phyloP scores from a whole-genome alignment of 1,284 basidiomycete genomes.

The Sanghuangporus baumii region DNA sequence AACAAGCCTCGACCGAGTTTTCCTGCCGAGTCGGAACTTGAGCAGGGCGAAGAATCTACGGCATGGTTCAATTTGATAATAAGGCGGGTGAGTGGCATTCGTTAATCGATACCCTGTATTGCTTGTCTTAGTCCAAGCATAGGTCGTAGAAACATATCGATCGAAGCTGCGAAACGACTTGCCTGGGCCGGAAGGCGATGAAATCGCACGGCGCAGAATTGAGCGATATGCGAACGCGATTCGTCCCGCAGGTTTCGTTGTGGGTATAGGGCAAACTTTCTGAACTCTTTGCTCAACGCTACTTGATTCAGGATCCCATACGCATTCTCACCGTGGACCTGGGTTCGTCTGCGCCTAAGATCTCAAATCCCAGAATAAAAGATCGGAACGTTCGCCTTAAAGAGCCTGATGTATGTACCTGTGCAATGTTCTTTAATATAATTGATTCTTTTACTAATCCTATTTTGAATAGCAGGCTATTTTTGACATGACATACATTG shows the following conservation, averaged over 20 bases:
- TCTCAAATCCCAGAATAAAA: constrained; percentile 52
- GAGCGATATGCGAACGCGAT: constrained; percentile 68
- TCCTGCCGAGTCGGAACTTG: constrained; percentile 17
- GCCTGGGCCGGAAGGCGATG: constrained; percentile 60
- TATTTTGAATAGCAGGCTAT: constrained; percentile 41
- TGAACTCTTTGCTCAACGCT: constrained; percentile 3
- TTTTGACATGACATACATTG: constrained; percentile 64
- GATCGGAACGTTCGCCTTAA: constrained; percentile 18
- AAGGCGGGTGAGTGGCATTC: constrained; percentile 45
- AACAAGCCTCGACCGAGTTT: constrained; percentile 21
- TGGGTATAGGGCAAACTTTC: constrained; percentile 30
- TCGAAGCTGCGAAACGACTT: constrained; percentile 60
- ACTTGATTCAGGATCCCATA: constrained; percentile 55
- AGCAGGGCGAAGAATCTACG: constrained; percentile 45
- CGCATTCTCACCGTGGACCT: constrained; percentile 70
- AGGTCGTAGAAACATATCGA: constrained; percentile 70
- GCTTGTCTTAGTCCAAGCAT: constrained; percentile 1
- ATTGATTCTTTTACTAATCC: not conserved
- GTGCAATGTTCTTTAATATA: not conserved
- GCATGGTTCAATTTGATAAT: constrained; percentile 74
- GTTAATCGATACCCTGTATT: not conserved
- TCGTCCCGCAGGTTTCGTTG: constrained; percentile 62
- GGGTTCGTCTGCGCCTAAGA: constrained; percentile 60
- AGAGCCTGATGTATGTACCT: constrained; percentile 1
- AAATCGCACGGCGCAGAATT: constrained; percentile 60